phyloP scores from a whole-genome alignment of 768 basidiomycete species.

The Leccinellum albellum region DNA sequence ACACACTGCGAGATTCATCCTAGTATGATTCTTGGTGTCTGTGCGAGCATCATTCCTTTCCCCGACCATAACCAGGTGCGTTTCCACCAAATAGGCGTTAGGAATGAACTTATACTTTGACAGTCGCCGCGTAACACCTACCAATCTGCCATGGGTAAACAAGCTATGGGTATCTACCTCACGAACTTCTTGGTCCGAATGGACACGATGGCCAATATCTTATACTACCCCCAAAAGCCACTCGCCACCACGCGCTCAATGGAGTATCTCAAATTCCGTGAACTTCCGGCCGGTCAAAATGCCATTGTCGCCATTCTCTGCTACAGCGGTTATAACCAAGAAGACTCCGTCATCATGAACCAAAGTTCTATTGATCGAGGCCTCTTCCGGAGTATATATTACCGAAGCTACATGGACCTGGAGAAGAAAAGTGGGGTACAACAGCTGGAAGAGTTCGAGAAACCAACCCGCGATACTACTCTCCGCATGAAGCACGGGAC shows the following conservation, averaged over 20 bases:
- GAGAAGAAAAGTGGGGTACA: slow-evolving; percentile 95
- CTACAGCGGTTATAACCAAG: slow-evolving; percentile 99
- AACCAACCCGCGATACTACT: slow-evolving; percentile 88
- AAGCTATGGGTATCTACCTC: slow-evolving; percentile 98
- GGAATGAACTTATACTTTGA: slow-evolving; percentile 3
- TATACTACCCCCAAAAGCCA: slow-evolving; percentile 99
- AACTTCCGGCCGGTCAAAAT: slow-evolving; percentile 98
- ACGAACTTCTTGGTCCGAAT: slow-evolving; percentile 98
- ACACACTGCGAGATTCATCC: slow-evolving; percentile 99
- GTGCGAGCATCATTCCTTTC: slow-evolving; percentile 99
- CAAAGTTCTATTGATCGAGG: slow-evolving; percentile 98
- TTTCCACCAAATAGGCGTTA: slow-evolving; percentile 6
- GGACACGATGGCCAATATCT: slow-evolving; percentile 99
- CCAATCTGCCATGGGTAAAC: slow-evolving; percentile 99
- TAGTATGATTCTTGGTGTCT: slow-evolving; percentile 97
- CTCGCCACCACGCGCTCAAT: slow-evolving; percentile 98
- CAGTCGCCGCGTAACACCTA: slow-evolving; percentile 99
- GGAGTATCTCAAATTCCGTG: slow-evolving; percentile 98
- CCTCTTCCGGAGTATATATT: slow-evolving; percentile 97
- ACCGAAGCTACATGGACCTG: slow-evolving; percentile 96
- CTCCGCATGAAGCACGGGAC: slow-evolving; percentile 97
- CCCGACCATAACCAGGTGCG: slow-evolving; percentile 97
- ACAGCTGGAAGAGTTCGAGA: slow-evolving; percentile 94
- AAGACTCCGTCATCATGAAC: slow-evolving; percentile 99
- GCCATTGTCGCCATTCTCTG: slow-evolving; percentile 97